These are phyloP conservation scores for Drechslera avenae DNA, from an alignment of 2,329 filamentous ascomycete genomes.

Conservation along the genomic window DNA sequence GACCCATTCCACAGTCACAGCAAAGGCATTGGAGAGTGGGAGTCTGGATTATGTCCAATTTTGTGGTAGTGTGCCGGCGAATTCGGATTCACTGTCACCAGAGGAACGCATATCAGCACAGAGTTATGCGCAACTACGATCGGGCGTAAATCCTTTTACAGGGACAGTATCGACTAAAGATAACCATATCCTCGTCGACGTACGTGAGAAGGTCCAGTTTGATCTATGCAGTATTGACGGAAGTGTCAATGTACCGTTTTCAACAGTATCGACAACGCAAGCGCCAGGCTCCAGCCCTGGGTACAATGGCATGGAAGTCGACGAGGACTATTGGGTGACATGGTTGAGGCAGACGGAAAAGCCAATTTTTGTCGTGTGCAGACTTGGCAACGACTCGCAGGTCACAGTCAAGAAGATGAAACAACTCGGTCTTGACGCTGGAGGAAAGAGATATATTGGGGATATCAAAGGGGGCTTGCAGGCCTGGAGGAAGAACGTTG, in stretches of 20 bases:
- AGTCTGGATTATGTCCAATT: conserved; percentile 84
- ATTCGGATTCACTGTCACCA: conserved; percentile 59
- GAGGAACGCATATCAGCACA: conserved; percentile 71
- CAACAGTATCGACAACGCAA: conserved; percentile 51
- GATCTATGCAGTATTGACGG: conserved; percentile 77
- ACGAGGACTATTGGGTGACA: conserved; percentile 36
- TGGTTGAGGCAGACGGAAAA: conserved; percentile 42
- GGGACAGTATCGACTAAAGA: conserved; percentile 36
- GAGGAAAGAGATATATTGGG: conserved; percentile 64
- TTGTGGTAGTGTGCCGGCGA: conserved; percentile 68
- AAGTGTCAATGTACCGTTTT: conserved; percentile 76
- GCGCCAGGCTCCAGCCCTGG: neutral
- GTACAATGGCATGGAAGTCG: conserved; percentile 11
- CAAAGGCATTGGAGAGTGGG: conserved; percentile 65
- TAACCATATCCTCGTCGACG: conserved; percentile 73
- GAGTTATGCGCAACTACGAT: conserved; percentile 59
- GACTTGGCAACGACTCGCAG: conserved; percentile 80
- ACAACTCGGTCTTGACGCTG: conserved; percentile 60
- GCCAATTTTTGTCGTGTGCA: conserved; percentile 73
- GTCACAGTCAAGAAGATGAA: conserved; percentile 69
- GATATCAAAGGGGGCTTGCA: conserved; percentile 74
- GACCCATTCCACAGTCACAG: conserved; percentile 63
- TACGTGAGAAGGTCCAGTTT: conserved; percentile 83
- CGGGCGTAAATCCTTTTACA: conserved; percentile 42
- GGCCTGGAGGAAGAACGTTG: conserved; percentile 74